Percentiles rank a stretch among this genome's conserved stretches.
These are phyloP conservation scores for Hortiboletus rubellus DNA, from an alignment of 1,284 basidiomycete genomes.

Conservation along the genomic window DNA sequence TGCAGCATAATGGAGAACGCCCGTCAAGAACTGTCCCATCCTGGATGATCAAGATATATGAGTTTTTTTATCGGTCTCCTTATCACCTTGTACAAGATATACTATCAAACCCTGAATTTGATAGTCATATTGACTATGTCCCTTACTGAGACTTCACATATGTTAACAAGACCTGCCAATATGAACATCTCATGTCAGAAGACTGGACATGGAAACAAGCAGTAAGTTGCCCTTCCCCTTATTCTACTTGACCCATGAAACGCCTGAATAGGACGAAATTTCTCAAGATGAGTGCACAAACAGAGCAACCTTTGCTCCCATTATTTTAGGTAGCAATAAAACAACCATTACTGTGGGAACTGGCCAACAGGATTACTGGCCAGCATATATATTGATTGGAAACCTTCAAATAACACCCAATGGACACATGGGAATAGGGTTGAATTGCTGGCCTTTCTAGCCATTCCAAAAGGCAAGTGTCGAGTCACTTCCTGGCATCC, in stretches of 20 bases:
- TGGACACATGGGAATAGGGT: not conserved
- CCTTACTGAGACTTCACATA: too few relatives aligned
- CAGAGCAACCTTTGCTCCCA: slow-evolving; percentile 4
- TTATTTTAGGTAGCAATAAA: slow-evolving; percentile 18
- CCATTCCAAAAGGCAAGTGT: slow-evolving; percentile 14
- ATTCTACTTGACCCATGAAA: too few relatives aligned
- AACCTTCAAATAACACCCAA: slow-evolving; percentile 15
- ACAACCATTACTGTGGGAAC: slow-evolving; percentile 3
- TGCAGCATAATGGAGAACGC: too few relatives aligned
- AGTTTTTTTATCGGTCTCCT: too few relatives aligned
- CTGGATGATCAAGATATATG: too few relatives aligned
- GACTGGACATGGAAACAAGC: slow-evolving; percentile 10
- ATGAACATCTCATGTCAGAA: slow-evolving; percentile 22
- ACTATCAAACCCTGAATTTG: too few relatives aligned
- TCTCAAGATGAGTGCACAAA: not conserved
- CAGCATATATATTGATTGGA: slow-evolving; percentile 12
- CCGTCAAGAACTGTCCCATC: too few relatives aligned
- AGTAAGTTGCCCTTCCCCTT: not conserved
- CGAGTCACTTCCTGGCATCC: too few relatives aligned
- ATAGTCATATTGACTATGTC: too few relatives aligned
- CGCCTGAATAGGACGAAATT: too few relatives aligned
- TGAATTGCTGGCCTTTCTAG: slow-evolving; percentile 1
- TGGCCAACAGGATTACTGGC: slow-evolving; percentile 6
- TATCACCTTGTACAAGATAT: too few relatives aligned
- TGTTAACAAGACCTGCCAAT: not conserved